Percentiles rank a stretch among this genome's conserved stretches.
Evolutionary conservation across 345 rosid genomes (phyloP).

Genomic region (Microcos paniculata): DNA sequence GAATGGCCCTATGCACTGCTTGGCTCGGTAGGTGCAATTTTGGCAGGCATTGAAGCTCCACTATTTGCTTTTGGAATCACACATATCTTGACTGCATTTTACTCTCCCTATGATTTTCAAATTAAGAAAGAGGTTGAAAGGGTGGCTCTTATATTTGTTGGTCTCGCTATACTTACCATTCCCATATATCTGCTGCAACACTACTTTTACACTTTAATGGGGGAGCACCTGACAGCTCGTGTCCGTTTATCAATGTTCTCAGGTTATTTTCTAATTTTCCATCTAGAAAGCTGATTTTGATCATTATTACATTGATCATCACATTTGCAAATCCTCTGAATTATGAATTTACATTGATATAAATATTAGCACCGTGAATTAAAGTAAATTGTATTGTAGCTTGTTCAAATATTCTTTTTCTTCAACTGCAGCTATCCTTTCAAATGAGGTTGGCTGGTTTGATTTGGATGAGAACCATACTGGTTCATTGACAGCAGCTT

Average conservation of each 20-base stretch:
- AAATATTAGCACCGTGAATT: neutral
- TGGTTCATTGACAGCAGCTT: conserved; percentile 59
- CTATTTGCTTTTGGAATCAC: conserved; percentile 72
- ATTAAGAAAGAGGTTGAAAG: conserved; percentile 49
- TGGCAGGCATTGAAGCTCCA: conserved; percentile 74
- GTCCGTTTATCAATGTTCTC: conserved; percentile 71
- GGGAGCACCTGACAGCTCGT: conserved; percentile 73
- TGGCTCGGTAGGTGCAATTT: conserved; percentile 75
- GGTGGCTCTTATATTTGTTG: conserved; percentile 49
- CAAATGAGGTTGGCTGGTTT: conserved; percentile 87
- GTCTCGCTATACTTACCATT: conserved; percentile 44
- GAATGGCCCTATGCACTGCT: conserved; percentile 84
- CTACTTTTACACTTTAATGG: conserved; percentile 80
- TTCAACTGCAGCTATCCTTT: conserved; percentile 64
- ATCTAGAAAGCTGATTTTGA: neutral
- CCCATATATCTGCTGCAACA: conserved; percentile 74
- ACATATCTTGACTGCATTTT: conserved; percentile 62
- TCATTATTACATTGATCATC: neutral
- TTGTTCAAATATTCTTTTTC: neutral
- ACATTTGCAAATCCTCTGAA: neutral
- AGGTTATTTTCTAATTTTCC: conserved; percentile 37
- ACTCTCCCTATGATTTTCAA: conserved; percentile 39
- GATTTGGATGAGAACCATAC: conserved; percentile 78
- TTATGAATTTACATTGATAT: neutral
- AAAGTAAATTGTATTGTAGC: neutral